Conservation (phyloP, 164 flowering plant species). For the Piper longum region DNA sequence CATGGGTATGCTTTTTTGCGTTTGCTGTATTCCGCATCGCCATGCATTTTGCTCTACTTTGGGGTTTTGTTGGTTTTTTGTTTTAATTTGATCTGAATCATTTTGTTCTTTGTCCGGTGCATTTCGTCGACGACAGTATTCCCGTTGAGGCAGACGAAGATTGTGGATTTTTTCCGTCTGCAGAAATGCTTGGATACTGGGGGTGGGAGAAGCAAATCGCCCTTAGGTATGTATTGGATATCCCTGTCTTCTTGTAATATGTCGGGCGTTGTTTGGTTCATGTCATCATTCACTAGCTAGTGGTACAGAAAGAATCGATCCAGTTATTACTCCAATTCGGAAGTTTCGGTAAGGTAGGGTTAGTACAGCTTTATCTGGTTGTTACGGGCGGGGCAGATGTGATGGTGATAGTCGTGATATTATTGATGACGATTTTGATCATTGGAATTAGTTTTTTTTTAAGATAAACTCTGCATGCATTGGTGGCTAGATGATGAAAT, state of each 20-base stretch:
- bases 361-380: not conserved
- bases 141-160: constrained; percentile 38
- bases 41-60: not conserved
- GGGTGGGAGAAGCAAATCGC: constrained; percentile 10
- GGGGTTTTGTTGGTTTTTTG: not conserved
- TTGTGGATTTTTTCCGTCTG: constrained; percentile 49
- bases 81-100: not conserved
- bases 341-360: not conserved
- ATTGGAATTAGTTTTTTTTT: too few species aligned
- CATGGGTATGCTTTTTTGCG: constrained; percentile 24
- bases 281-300: not conserved
- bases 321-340: not conserved
- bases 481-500: too few species aligned
- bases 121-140: constrained; percentile 21
- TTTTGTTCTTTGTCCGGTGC: not conserved
- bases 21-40: not conserved
- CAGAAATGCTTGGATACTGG: constrained; percentile 16
- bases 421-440: too few species aligned
- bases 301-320: too few species aligned
- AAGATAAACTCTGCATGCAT: too few species aligned
- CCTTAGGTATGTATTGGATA: constrained; percentile 1
- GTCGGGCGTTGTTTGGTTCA: not conserved
- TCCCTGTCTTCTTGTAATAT: not conserved
- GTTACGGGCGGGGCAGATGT: too few species aligned
- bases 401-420: too few species aligned